These are phyloP conservation scores for Skeletonema menzelii DNA, from an alignment of 108 stramenopile genomes.

Conservation along the genomic window DNA sequence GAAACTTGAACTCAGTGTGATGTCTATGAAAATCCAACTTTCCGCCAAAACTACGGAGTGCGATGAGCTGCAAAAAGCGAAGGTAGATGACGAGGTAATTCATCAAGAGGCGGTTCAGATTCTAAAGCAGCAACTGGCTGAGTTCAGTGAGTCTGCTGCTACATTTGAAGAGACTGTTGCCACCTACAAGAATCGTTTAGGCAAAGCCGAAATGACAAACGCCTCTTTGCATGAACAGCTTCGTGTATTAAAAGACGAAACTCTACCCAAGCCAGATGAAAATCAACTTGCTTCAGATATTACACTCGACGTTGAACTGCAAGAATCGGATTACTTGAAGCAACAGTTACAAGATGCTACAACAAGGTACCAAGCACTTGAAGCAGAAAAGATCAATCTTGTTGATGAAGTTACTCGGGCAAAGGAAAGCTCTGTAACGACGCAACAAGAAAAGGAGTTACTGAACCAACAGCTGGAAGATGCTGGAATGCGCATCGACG, in stretches of 20 bases:
- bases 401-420: neutral
- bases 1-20: neutral
- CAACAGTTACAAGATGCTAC: slow-evolving; percentile 8
- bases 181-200: neutral
- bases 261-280: neutral
- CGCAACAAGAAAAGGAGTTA: neutral
- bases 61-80: neutral
- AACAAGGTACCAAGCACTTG: neutral
- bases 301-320: neutral
- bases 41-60: neutral
- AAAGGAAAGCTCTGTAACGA: neutral
- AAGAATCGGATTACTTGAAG: slow-evolving; percentile 3
- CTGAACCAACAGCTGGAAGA: slow-evolving; percentile 8
- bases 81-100: neutral
- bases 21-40: neutral
- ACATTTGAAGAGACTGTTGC: neutral
- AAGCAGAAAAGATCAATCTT: slow-evolving; percentile 1
- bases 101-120: neutral
- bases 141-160: neutral
- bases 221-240: neutral
- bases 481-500: slow-evolving; percentile 1
- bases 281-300: slow-evolving; percentile 4
- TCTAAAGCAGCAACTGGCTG: neutral
- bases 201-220: neutral
- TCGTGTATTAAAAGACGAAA: neutral